These are phyloP conservation scores for Tetraselmis chui DNA, from an alignment of 139 green algal genomes.

Conservation along the genomic window DNA sequence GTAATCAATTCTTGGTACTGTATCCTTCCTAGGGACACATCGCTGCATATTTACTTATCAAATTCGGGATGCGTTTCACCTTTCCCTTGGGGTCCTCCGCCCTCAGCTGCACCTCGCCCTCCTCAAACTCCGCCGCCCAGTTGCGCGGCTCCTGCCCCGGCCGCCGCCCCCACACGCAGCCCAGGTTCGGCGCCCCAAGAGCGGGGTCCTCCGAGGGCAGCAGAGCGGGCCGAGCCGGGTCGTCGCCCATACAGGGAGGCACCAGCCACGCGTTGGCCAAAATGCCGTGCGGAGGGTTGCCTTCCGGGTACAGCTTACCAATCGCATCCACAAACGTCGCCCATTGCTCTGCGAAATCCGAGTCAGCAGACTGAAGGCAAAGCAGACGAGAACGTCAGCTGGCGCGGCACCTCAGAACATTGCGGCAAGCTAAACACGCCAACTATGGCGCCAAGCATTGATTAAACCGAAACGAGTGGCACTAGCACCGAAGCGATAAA, in stretches of 20 bases:
- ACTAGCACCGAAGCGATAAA: no score
- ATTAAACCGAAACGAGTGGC: no score
- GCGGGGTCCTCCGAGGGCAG: slow-evolving; percentile 9
- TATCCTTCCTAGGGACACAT: no score
- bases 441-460: no score
- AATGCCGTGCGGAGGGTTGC: slow-evolving; percentile 28
- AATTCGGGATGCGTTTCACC: no score
- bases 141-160: not conserved
- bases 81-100: no score
- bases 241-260: not conserved
- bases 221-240: not conserved
- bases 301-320: slow-evolving; percentile 18
- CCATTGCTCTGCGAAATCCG: not conserved
- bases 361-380: no score
- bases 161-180: not conserved
- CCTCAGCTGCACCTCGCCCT: not conserved
- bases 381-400: no score
- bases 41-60: no score
- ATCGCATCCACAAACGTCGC: slow-evolving; percentile 5
- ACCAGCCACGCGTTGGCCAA: slow-evolving; percentile 36
- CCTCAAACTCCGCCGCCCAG: not conserved
- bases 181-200: not conserved
- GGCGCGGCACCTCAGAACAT: no score
- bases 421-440: no score
- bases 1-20: no score